Base-by-base conservation (phyloP, 148 eudicot species). In the Linanthus parryae region DNA sequence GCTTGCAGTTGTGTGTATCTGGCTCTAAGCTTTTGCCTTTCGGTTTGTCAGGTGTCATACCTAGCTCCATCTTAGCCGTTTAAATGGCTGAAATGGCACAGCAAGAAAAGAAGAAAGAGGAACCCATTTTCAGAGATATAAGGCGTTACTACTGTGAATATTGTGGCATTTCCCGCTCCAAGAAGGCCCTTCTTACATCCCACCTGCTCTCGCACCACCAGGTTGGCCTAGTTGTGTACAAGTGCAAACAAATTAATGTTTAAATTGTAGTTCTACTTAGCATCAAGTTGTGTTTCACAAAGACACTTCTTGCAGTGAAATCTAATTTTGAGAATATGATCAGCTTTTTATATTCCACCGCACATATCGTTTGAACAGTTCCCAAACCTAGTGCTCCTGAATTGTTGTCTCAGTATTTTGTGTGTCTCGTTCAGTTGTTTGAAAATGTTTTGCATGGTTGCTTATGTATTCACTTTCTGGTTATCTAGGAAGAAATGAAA, bases 121-220 rank as follows among this genome's bases (percentile, higher is more conserved):
- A 44, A 44, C 13, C 27, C 48, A 71, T 83, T n/a, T 92, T 87
- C 62, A 73, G 64, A 47, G 98, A 91, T 26, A 75, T 86, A 0
- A 66, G 98, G 25, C 77, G 96, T 0, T 92, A 92, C 50, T 75
- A 71, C 58, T 92, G 97, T 20, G 61, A 74, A 5, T 80, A 54
- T 37, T 83, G 91, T 14, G 86, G 91, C 1, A 83, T 72, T 42
- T 69, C 69, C 39, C 68, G 86, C 7, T 83, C 91, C 2, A 83
- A 83, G 52, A 80, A 74, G 55, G 19, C 74, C 3, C 72, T 80
- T 7, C 46, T 83, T n/a, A 38, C 57, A 10, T 24, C 73, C 42
- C 91, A 83, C 47, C 28, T 80, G 6, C 62, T 58, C 40, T 52
- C 74, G 28, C 49, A 58, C 41, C 91, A 83, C 48, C 58, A 70